A percentile compares a stretch with the other conserved stretches of the same genome.
Evolutionary conservation across 257 asterid genomes (phyloP).

Genomic region (Haberlea rhodopensis): DNA sequence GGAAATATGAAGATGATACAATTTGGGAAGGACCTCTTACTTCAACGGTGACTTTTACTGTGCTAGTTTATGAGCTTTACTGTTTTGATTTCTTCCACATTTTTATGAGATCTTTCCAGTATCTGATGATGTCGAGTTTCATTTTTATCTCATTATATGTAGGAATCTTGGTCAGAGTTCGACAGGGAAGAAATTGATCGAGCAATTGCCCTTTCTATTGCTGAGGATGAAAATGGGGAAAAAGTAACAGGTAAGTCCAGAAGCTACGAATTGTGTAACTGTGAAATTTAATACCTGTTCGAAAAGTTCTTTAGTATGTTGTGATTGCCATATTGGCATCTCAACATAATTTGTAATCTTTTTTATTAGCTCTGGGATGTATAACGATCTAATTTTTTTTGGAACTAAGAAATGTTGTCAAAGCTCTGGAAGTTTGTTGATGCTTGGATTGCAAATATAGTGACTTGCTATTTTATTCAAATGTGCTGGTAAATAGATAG

Average conservation of each 20-base stretch:
- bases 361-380: slow-evolving; percentile 9
- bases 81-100: slow-evolving; percentile 9
- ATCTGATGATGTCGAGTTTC: slow-evolving; percentile 17
- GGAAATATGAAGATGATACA: slow-evolving; percentile 59
- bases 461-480: slow-evolving; percentile 12
- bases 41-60: slow-evolving; percentile 45
- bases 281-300: slow-evolving; percentile 21
- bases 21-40: slow-evolving; percentile 61
- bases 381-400: not conserved
- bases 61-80: slow-evolving; percentile 1
- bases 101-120: slow-evolving; percentile 11
- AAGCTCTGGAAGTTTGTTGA: slow-evolving; percentile 5
- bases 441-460: not conserved
- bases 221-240: slow-evolving; percentile 76
- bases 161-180: slow-evolving; percentile 79
- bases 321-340: not conserved
- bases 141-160: slow-evolving; percentile 25
- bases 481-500: too few species aligned
- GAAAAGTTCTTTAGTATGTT: slow-evolving; percentile 21
- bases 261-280: slow-evolving; percentile 15
- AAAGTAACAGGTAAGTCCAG: slow-evolving; percentile 60
- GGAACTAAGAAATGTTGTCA: not conserved
- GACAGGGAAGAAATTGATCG: slow-evolving; percentile 82
- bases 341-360: not conserved
- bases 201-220: slow-evolving; percentile 87